These are phyloP conservation scores for Mucor piriformis DNA, from an alignment of 371 early-diverging fungal species.

Conservation along the genomic window DNA sequence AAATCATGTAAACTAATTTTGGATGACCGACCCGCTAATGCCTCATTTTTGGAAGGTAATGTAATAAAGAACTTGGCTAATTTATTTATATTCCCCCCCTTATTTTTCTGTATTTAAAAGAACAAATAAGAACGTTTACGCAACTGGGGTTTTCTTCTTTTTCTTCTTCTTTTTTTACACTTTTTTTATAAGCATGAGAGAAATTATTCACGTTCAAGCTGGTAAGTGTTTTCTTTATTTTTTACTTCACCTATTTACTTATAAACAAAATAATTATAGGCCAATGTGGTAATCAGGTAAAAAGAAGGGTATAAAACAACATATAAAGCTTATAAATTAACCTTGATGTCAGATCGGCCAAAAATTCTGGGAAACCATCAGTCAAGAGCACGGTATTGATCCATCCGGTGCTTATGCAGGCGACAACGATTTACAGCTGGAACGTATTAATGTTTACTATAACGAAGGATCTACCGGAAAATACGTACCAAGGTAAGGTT, in stretches of 20 bases:
- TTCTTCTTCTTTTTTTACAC: background rate
- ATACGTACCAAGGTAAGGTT: conserved; percentile 73
- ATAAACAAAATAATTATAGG: conserved; percentile 18
- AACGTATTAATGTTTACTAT: conserved; percentile 97
- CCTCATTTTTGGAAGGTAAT: background rate
- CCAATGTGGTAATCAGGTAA: conserved; percentile 90
- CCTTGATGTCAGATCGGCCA: conserved; percentile 74
- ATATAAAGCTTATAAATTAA: no score
- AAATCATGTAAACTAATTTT: background rate
- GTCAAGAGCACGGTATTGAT: conserved; percentile 91
- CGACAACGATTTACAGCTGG: conserved; percentile 85
- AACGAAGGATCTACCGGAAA: conserved; percentile 88
- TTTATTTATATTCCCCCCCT: background rate
- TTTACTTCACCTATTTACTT: conserved; percentile 4
- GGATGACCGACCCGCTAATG: background rate
- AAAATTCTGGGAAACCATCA: conserved; percentile 95
- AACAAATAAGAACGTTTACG: background rate
- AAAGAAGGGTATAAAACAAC: background rate
- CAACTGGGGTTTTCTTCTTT: background rate
- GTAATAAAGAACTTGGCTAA: background rate
- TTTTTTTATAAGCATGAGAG: conserved; percentile 79
- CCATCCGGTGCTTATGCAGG: conserved; percentile 78
- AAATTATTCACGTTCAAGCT: conserved; percentile 99
- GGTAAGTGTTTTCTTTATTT: conserved; percentile 53
- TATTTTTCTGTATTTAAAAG: background rate